Percentiles rank a stretch among this genome's conserved stretches.
Evolutionary conservation across 78 protist genomes (phyloP).

Genomic region (Polysphondylium violaceum): DNA sequence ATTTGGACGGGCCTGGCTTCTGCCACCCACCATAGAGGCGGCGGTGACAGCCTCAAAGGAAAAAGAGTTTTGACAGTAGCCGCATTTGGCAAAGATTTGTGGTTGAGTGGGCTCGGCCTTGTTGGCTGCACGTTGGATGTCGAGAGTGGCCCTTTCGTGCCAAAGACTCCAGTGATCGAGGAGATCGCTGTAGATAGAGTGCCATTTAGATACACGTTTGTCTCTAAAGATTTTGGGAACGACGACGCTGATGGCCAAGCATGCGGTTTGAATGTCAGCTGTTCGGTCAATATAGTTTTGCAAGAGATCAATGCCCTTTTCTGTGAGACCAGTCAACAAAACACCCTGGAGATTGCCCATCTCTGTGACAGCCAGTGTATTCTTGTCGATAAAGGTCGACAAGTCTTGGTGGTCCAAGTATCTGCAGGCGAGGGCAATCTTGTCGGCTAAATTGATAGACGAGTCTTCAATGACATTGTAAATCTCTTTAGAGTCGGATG

Average conservation of each 20-base stretch:
- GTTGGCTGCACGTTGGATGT: conserved; percentile 52
- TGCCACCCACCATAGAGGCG: conserved; percentile 43
- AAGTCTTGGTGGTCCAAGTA: conserved; percentile 66
- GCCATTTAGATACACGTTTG: conserved; percentile 56
- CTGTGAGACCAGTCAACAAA: conserved; percentile 85
- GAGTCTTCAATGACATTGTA: conserved; percentile 41
- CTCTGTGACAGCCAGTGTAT: conserved; percentile 4
- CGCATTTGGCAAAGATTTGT: conserved; percentile 78
- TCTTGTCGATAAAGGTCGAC: conserved; percentile 14
- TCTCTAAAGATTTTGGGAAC: conserved; percentile 61
- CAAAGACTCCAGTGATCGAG: conserved; percentile 91
- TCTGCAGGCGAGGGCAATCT: conserved; percentile 82
- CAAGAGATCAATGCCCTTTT: conserved; percentile 69
- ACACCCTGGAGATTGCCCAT: conserved; percentile 77
- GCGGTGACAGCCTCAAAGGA: conserved; percentile 49
- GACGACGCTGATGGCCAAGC: conserved; percentile 20
- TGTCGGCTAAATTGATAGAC: conserved; percentile 50
- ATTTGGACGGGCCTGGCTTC: conserved; percentile 1
- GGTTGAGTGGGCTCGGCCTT: not conserved
- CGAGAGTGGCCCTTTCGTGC: conserved; percentile 88
- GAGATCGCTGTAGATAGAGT: conserved; percentile 84
- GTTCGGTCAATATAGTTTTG: conserved; percentile 87
- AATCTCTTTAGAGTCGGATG: conserved; percentile 28
- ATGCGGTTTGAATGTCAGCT: conserved; percentile 90
- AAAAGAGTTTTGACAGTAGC: conserved; percentile 69